phyloP scores from a whole-genome alignment of 2,329 filamentous ascomycete species.

The Gliomastix tumulicola region DNA sequence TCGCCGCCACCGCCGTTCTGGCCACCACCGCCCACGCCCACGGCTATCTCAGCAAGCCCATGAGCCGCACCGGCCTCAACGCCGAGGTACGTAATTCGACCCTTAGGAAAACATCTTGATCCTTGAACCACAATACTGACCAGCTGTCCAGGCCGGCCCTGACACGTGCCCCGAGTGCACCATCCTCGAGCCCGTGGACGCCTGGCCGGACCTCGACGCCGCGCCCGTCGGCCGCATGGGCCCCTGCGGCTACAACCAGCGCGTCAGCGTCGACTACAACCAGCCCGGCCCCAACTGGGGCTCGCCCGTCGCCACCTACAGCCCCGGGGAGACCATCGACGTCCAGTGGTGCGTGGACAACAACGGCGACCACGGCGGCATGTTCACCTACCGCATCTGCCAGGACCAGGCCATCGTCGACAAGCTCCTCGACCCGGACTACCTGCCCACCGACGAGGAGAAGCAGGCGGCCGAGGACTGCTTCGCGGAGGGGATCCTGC shows the following conservation, averaged over 20 bases:
- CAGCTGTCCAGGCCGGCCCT: slow-evolving; percentile 26
- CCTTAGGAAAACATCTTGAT: no score
- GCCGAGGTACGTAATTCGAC: slow-evolving; percentile 24
- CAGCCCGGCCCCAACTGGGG: slow-evolving; percentile 36
- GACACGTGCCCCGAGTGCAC: slow-evolving; percentile 48
- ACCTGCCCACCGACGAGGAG: slow-evolving; percentile 41
- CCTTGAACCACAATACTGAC: no score
- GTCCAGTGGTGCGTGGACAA: slow-evolving; percentile 50
- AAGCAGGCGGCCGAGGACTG: slow-evolving; percentile 47
- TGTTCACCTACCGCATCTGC: slow-evolving; percentile 49
- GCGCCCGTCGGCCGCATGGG: slow-evolving; percentile 40
- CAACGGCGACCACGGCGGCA: slow-evolving; percentile 50
- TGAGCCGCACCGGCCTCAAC: slow-evolving; percentile 35
- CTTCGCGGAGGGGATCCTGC: slow-evolving; percentile 37
- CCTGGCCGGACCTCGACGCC: slow-evolving; percentile 39
- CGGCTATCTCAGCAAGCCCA: slow-evolving; percentile 35
- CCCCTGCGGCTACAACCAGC: slow-evolving; percentile 46
- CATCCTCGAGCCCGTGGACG: slow-evolving; percentile 42
- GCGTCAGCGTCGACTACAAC: slow-evolving; percentile 47
- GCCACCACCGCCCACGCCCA: no score
- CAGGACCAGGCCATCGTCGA: slow-evolving; percentile 42
- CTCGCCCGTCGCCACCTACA: slow-evolving; percentile 33
- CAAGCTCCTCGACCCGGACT: slow-evolving; percentile 37
- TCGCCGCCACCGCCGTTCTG: no score
- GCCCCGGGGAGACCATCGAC: slow-evolving; percentile 34